Conservation (phyloP, 768 basidiomycete genomes). For the Tricholoma sp. region DNA sequence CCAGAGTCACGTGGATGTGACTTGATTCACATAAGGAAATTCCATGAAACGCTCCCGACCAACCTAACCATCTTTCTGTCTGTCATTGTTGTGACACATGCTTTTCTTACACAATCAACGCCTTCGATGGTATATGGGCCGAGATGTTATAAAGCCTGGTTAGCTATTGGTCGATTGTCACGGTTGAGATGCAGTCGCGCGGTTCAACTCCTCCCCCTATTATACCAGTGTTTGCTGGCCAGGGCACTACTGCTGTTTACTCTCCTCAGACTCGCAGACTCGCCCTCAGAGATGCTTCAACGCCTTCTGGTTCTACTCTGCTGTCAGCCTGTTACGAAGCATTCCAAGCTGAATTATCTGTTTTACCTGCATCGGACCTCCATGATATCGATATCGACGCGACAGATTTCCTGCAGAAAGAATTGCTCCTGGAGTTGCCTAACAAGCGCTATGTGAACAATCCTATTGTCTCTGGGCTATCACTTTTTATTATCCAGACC, state of each 20-base stretch:
- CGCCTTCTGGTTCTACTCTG: slow-evolving; percentile 38
- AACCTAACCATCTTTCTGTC: slow-evolving; percentile 8
- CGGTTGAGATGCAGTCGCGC: slow-evolving; percentile 7
- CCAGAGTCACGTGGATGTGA: background rate
- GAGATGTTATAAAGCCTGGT: slow-evolving; percentile 1
- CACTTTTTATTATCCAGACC: slow-evolving; percentile 46
- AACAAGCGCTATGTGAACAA: slow-evolving; percentile 34
- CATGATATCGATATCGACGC: slow-evolving; percentile 32
- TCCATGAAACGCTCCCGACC: background rate
- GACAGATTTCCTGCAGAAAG: slow-evolving; percentile 37
- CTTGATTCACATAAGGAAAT: background rate
- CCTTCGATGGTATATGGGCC: slow-evolving; percentile 15
- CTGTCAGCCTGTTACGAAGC: slow-evolving; percentile 46
- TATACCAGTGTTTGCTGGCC: slow-evolving; percentile 55
- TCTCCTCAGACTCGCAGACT: slow-evolving; percentile 27
- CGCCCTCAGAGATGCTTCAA: slow-evolving; percentile 36
- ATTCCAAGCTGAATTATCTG: slow-evolving; percentile 44
- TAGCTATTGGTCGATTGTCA: background rate
- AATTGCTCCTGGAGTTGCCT: slow-evolving; percentile 33
- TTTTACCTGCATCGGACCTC: slow-evolving; percentile 34
- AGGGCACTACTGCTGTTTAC: slow-evolving; percentile 38
- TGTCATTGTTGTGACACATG: slow-evolving; percentile 11
- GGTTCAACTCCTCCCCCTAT: slow-evolving; percentile 24
- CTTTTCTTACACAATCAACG: slow-evolving; percentile 9
- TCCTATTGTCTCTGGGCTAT: slow-evolving; percentile 43